Base-by-base conservation (phyloP, 2,329 filamentous ascomycete genomes). In the Ramularia endophylla region DNA sequence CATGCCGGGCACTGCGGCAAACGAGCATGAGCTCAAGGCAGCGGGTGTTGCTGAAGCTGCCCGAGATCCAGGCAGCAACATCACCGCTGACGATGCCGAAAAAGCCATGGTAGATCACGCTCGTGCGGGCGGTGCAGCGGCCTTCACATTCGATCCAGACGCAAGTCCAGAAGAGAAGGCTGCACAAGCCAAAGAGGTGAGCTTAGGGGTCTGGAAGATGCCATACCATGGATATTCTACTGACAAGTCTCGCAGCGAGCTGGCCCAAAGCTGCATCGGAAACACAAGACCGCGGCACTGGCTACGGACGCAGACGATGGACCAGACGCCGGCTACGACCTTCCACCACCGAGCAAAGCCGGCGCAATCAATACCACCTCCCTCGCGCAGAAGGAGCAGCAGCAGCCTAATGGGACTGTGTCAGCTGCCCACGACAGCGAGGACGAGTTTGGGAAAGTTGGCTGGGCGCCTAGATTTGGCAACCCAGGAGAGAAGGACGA, bases 401-500 rank as follows among this genome's bases (percentile, higher is more conserved):
- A 63, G 29, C n/a, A 25, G 22, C 6, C 22, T 6, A 25, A 25
- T 25, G 22, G 22, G 6, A 74, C 75, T 53, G 79, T 70, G 41
- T 65, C 67, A 38, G 69, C 72, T 28, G 72, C 75, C 44, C 76
- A 77, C 48, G 72, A 78, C 39, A 46, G 46, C 12, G 47, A 68
- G 71, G 75, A 65, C 31, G 60, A 64, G 17, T 74, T 64, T 63
- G 64, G 54, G 37, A 68, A 67, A 48, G 87, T 88, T 5, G 92
- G 92, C 37, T 97, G 92, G 92, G 81, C 85, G 11, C 92, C 92
- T 29, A 80, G 79, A 49, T 88, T 95, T 60, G 87, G 87, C 53
- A 80, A 79, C 69, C 78, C 78, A 2, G 63, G 59, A n/a, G 74
- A 64, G 59, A 63, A 41, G 60, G 64, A 72, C 3, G 69, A 69